A percentile compares a stretch with the other conserved stretches of the same genome.
phyloP scores from a whole-genome alignment of 176 grass and related monocot species.

The Bromus sterilis region DNA sequence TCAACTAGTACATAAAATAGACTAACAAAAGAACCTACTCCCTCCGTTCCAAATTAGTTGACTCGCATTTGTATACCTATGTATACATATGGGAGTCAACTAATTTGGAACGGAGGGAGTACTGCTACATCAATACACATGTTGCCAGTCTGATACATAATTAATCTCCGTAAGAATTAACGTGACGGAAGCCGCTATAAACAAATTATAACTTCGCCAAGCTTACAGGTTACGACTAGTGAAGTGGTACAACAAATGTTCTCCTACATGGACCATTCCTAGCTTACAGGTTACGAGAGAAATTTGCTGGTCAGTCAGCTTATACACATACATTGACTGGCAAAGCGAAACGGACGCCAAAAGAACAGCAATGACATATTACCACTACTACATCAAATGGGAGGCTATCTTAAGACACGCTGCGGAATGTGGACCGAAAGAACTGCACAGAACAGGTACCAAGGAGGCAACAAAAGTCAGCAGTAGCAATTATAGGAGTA shows the following conservation, averaged over 20 bases:
- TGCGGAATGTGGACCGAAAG: slow-evolving; percentile 17
- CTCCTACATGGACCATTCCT: slow-evolving; percentile 10
- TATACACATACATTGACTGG: slow-evolving; percentile 21
- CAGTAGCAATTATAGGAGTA: not conserved
- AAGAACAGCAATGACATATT: slow-evolving; percentile 6
- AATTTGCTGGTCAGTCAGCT: slow-evolving; percentile 19
- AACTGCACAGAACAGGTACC: slow-evolving; percentile 35
- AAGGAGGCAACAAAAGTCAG: slow-evolving; percentile 14
- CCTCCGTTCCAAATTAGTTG: too few relatives aligned
- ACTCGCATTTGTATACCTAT: too few relatives aligned
- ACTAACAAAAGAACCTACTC: too few relatives aligned
- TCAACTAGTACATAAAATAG: too few relatives aligned
- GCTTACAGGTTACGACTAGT: too few relatives aligned
- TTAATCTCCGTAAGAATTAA: not conserved
- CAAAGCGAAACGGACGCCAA: slow-evolving; percentile 4
- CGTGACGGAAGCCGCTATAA: not conserved
- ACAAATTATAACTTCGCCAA: not conserved
- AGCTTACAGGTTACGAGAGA: not conserved
- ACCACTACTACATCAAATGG: not conserved
- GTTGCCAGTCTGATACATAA: not conserved
- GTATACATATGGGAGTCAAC: too few relatives aligned
- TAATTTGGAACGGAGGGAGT: too few relatives aligned
- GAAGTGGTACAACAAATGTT: not conserved
- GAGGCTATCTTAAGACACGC: slow-evolving; percentile 27
- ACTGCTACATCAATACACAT: too few relatives aligned